These are phyloP conservation scores for Cytospora leucostoma DNA, from an alignment of 2,329 filamentous ascomycete species.

Conservation along the genomic window DNA sequence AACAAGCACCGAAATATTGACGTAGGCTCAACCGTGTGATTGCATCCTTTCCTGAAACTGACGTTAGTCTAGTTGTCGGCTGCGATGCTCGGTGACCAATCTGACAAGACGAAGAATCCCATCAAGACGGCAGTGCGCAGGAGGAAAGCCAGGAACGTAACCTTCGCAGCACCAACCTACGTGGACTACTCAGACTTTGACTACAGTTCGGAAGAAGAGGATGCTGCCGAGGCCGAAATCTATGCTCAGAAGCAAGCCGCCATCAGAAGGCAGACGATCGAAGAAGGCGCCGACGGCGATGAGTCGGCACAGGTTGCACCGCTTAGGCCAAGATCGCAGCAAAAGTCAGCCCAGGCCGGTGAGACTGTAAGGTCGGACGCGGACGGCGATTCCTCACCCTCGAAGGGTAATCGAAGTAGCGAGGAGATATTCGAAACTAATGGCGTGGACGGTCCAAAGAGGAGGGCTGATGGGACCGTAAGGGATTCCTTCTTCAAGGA, in stretches of 20 bases:
- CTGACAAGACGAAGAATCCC: slow-evolving; percentile 79
- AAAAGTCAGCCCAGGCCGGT: slow-evolving; percentile 41
- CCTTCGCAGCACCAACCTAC: slow-evolving; percentile 82
- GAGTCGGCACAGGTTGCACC: slow-evolving; percentile 59
- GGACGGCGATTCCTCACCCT: slow-evolving; percentile 40
- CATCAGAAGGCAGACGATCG: slow-evolving; percentile 34
- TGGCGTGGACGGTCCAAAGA: slow-evolving; percentile 52
- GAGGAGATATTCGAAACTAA: slow-evolving; percentile 68
- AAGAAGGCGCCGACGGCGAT: slow-evolving; percentile 43
- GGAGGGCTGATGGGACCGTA: slow-evolving; percentile 81
- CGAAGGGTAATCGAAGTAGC: slow-evolving; percentile 49
- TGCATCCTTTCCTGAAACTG: slow-evolving; percentile 29
- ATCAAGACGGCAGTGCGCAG: slow-evolving; percentile 82
- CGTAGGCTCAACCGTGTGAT: slow-evolving; percentile 54
- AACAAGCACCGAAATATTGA: slow-evolving; percentile 99
- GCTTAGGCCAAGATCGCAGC: slow-evolving; percentile 48
- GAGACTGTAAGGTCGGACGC: slow-evolving; percentile 39
- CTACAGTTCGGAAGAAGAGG: slow-evolving; percentile 61
- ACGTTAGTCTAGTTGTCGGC: slow-evolving; percentile 54
- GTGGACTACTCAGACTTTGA: slow-evolving; percentile 70
- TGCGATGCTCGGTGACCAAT: slow-evolving; percentile 62
- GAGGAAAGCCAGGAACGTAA: slow-evolving; percentile 81
- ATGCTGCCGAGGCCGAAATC: slow-evolving; percentile 51
- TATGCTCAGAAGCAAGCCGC: slow-evolving; percentile 36
- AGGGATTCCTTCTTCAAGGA: slow-evolving; percentile 98